Evolutionary conservation across 2,329 filamentous ascomycete species (phyloP), one percentile per base, ranked within the genome.

Genomic region (Ophiognomonia clavigignenti-juglandacearum): DNA sequence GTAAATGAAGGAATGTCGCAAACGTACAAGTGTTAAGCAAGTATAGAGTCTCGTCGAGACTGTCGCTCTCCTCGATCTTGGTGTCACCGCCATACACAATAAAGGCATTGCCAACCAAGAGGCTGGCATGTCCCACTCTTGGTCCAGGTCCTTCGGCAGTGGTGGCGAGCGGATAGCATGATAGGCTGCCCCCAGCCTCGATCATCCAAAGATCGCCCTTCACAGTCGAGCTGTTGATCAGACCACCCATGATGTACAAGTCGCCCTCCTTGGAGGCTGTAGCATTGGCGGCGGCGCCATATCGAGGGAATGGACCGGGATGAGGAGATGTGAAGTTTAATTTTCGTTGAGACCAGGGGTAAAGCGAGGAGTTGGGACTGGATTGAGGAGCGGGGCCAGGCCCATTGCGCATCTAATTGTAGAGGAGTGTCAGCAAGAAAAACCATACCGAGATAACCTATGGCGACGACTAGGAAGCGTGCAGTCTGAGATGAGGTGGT

Each of bases 11-110:
- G n/a, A 13, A 7, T 2, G 7, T 6, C 11, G 36, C 22, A 50
- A 45, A 74, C 92, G 71, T 76, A 97, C 93, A 96, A 41, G 93
- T 98, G 69, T 98, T 98, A 43, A 98, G 75, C 42, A 98, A 78
- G 67, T 98, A 98, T 11, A 98, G 73, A 0, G 93, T 97, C 68
- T 98, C 92, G 60, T 98, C 93, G 48, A 98, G 72, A 40, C 88
- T 77, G 66, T 98, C 93, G 26, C 82, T 81, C 61, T 97, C 93
- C 46, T 96, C 90, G 63, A 96, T 86, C 68, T 98, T 98, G 43
- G 93, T 98, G 65, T 98, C 95, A 62, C 93, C 93, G 41, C 93
- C 95, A 62, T 97, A 98, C 11, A 98, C 93, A 57, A 98, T 98
- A 64, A 97, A 98, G 1, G 93, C 93, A 67, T 98, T 98, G 48